Evolutionary conservation across 1,284 basidiomycete genomes (phyloP).

Genomic region (Vanrija humicola): DNA sequence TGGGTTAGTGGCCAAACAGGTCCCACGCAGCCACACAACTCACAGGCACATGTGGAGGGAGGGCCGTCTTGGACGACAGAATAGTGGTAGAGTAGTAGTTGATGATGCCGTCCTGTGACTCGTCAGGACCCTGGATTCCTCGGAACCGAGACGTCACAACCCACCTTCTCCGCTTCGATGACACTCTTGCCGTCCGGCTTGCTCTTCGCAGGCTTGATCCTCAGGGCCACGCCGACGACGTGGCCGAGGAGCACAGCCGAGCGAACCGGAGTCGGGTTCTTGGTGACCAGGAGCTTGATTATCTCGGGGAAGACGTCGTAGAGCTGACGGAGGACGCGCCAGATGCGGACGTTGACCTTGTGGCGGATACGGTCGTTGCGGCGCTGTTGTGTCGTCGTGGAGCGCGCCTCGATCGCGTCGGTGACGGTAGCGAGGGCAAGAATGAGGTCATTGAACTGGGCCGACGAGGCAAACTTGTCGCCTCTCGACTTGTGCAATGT

Average conservation of each 20-base stretch:
- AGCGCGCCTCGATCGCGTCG: conserved; percentile 33
- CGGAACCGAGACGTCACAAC: neutral
- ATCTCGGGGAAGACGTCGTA: conserved; percentile 29
- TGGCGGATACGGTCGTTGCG: conserved; percentile 23
- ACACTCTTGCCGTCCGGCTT: conserved; percentile 17
- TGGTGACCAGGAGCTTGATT: conserved; percentile 30
- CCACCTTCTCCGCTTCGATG: conserved; percentile 33
- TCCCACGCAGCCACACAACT: conserved; percentile 1
- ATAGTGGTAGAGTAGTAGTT: conserved; percentile 40
- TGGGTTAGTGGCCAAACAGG: too few species aligned
- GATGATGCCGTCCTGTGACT: conserved; percentile 27
- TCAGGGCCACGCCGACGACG: conserved; percentile 37
- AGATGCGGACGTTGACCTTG: conserved; percentile 35
- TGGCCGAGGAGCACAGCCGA: conserved; percentile 38
- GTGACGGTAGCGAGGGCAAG: conserved; percentile 34
- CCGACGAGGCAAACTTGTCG: conserved; percentile 22
- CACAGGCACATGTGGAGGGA: conserved; percentile 32
- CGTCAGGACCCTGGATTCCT: conserved; percentile 1
- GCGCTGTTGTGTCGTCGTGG: neutral
- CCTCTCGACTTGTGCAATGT: conserved; percentile 26
- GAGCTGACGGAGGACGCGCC: conserved; percentile 35
- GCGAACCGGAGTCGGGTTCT: conserved; percentile 23
- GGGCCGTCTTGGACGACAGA: conserved; percentile 35
- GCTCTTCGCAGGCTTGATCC: conserved; percentile 25
- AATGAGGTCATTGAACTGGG: conserved; percentile 34